Evolutionary conservation across 2,329 filamentous ascomycete species (phyloP).

Genomic region (Epichloe gansuensis): DNA sequence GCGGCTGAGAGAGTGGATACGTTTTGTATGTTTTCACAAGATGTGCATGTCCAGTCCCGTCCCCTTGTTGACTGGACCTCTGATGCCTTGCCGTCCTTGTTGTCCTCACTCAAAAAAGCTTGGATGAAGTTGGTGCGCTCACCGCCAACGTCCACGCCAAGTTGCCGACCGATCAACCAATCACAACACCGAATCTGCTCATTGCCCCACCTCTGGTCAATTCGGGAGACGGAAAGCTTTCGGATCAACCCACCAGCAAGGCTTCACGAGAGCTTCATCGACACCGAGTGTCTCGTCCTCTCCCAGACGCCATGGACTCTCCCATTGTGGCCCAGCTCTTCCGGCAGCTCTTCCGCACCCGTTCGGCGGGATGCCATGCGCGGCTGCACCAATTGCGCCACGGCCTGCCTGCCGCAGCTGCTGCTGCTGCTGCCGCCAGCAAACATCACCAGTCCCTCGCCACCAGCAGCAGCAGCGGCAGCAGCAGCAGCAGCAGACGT

Average conservation of each 20-base stretch:
- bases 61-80: neutral
- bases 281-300: neutral
- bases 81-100: no score
- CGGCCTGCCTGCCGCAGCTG: neutral
- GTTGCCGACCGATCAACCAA: neutral
- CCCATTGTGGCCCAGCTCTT: constrained; percentile 68
- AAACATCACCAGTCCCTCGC: constrained; percentile 4
- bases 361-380: constrained; percentile 22
- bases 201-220: neutral
- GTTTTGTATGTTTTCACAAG: no score
- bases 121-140: no score
- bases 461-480: constrained; percentile 1
- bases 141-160: no score
- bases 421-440: neutral
- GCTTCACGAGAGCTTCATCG: neutral
- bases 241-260: neutral
- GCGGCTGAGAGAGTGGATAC: no score
- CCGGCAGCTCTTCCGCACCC: constrained; percentile 69
- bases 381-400: constrained; percentile 4
- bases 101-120: no score
- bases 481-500: constrained; percentile 12
- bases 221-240: neutral
- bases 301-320: constrained; percentile 58
- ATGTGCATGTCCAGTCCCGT: neutral
- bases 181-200: neutral